Evolutionary conservation across 441 rosid genomes (phyloP), one percentile per base, ranked within the genome.

Genomic region (Populus hybrid): DNA sequence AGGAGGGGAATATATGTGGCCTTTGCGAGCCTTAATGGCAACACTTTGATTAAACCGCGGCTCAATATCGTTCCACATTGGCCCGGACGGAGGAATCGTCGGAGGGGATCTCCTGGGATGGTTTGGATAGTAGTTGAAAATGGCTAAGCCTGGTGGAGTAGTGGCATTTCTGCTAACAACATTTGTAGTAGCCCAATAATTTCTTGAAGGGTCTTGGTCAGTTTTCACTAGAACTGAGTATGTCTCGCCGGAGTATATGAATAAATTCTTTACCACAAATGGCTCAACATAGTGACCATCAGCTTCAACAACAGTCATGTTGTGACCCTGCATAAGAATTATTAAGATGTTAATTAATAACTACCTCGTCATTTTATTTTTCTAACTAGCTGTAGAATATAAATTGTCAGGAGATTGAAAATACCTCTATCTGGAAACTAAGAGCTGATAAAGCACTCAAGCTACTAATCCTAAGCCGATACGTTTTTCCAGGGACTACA

Each of bases 241-340:
- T 0, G 98, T 89, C 81, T 94, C 97, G 1, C 98, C 98, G 0
- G 95, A 91, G 81, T 94, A 92, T 66, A 94, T 86, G 78, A 83
- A 92, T 20, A 94, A 76, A 74, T 91, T 91, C 12, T 80, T 79
- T 11, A 89, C 92, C 8, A 80, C 87, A 76, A 92, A 89, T 26
- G 95, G 97, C 64, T 91, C 83, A 0, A 94, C 95, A 59, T 86
- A 86, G 80, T 92, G 89, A 31, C 98, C 98, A 56, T 94, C 97
- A 0, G 95, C 85, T 80, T 92, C 97, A 3, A 92, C 92, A 6
- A 94, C 94, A 0, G 97, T 92, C 88, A 92, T 77, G 63, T 87
- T 88, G 70, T 94, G 98, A 53, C 94, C 97, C 93, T 93, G 83
- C 20, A 71, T 1, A 45, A 36, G 7, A 56, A 31, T 40, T 40